phyloP scores from a whole-genome alignment of 2,329 filamentous ascomycete genomes.

The Pseudocercospora eumusae region DNA sequence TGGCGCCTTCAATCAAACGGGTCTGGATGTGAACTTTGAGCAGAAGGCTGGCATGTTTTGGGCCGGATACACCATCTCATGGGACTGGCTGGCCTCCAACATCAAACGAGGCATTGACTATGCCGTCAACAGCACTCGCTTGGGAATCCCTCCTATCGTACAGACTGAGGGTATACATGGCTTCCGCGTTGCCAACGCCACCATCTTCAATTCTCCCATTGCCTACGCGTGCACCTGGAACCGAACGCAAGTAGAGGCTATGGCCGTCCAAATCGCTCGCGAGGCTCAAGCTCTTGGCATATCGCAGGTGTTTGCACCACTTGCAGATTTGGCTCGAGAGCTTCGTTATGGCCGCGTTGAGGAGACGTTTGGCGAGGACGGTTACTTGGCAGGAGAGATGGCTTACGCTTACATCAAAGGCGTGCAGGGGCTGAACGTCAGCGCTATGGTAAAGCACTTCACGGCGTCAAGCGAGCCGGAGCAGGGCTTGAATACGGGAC shows the following conservation, averaged over 20 bases:
- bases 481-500: conserved; percentile 69
- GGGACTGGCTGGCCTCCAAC: conserved; percentile 63
- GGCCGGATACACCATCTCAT: conserved; percentile 67
- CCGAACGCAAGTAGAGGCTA: conserved; percentile 62
- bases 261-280: conserved; percentile 65
- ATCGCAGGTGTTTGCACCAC: conserved; percentile 71
- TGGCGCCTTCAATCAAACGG: conserved; percentile 67
- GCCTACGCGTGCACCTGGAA: conserved; percentile 72
- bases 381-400: conserved; percentile 68
- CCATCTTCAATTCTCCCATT: conserved; percentile 78
- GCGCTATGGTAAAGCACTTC: conserved; percentile 75
- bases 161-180: conserved; percentile 76
- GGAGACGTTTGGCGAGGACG: conserved; percentile 71
- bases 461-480: conserved; percentile 69
- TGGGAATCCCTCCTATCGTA: conserved; percentile 71
- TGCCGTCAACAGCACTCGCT: conserved; percentile 63
- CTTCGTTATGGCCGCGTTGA: conserved; percentile 72
- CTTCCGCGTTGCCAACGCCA: conserved; percentile 70
- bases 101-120: conserved; percentile 70
- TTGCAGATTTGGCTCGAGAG: conserved; percentile 71
- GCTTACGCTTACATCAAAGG: conserved; percentile 62
- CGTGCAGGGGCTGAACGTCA: conserved; percentile 65
- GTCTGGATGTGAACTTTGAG: conserved; percentile 66
- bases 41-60: conserved; percentile 70
- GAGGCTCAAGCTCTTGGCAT: conserved; percentile 68